Conservation (phyloP, 2,329 filamentous ascomycete species). For the Pseudogymnoascus sp. region DNA sequence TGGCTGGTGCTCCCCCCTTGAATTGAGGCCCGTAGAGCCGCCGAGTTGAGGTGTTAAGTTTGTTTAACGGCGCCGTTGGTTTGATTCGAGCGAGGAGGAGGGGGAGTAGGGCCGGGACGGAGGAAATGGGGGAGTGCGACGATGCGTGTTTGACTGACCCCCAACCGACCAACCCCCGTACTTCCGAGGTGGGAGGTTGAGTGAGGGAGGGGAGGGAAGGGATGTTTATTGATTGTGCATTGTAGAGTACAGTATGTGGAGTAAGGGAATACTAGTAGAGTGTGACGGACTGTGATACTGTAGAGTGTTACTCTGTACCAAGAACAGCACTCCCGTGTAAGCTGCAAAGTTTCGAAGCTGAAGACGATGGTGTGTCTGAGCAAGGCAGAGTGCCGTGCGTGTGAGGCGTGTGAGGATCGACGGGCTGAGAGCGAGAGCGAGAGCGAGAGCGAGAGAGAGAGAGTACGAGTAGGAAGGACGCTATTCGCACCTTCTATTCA, state of each 20-base stretch:
- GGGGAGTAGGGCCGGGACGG: neutral
- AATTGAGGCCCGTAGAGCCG: neutral
- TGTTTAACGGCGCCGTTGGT: no score
- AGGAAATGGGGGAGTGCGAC: neutral
- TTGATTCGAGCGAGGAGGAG: neutral
- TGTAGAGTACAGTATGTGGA: neutral
- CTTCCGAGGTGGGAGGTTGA: neutral
- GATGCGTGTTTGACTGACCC: neutral
- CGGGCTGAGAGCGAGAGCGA: neutral
- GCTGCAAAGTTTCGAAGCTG: neutral
- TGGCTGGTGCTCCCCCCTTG: neutral
- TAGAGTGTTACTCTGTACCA: neutral
- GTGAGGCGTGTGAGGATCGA: neutral
- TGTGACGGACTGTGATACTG: no score
- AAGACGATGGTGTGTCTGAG: neutral
- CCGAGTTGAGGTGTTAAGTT: neutral
- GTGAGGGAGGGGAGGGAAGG: neutral
- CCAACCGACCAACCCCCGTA: neutral
- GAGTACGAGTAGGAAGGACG: neutral
- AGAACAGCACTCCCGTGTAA: neutral
- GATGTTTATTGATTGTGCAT: neutral
- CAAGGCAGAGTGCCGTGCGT: neutral
- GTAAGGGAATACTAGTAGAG: neutral
- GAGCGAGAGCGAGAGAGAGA: neutral
- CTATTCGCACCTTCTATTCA: neutral